Conservation (phyloP, 352 stramenopile species). For the Phytopythium sindhum region DNA sequence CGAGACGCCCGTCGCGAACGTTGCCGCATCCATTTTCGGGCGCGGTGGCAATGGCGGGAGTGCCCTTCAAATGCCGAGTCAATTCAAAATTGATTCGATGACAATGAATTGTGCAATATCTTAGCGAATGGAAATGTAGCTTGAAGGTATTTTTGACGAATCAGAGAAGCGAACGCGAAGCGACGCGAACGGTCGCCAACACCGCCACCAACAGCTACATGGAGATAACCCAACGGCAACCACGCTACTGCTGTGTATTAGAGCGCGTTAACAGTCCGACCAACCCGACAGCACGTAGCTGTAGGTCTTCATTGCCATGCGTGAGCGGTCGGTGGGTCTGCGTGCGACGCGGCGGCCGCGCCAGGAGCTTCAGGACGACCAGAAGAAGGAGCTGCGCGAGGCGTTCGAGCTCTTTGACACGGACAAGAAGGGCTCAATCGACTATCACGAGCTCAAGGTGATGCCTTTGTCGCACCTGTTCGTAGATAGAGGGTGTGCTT, state of each 20-base stretch:
- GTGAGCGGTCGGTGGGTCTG: conserved; percentile 9
- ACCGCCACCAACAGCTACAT: background rate
- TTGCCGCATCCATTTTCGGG: conserved; percentile 31
- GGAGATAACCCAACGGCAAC: background rate
- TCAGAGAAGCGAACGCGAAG: conserved; percentile 6
- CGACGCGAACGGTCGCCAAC: background rate
- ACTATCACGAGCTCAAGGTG: conserved; percentile 93
- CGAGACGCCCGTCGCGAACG: conserved; percentile 54
- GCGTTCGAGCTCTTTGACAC: conserved; percentile 94
- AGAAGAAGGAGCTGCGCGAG: conserved; percentile 90
- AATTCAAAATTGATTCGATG: conserved; percentile 4
- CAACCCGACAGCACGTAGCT: background rate
- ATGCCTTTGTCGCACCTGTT: background rate
- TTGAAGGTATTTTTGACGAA: conserved; percentile 18
- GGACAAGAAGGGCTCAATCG: conserved; percentile 87
- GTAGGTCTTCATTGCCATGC: background rate
- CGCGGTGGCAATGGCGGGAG: background rate
- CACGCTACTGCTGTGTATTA: background rate
- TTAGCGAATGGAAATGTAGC: conserved; percentile 9
- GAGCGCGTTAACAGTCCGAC: background rate
- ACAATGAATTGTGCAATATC: background rate
- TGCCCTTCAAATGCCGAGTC: background rate
- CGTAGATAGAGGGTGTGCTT: background rate
- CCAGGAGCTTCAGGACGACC: conserved; percentile 75
- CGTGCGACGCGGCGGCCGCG: conserved; percentile 34